Base-by-base conservation (phyloP, 2,329 filamentous ascomycete species). In the Botrytis tulipae region DNA sequence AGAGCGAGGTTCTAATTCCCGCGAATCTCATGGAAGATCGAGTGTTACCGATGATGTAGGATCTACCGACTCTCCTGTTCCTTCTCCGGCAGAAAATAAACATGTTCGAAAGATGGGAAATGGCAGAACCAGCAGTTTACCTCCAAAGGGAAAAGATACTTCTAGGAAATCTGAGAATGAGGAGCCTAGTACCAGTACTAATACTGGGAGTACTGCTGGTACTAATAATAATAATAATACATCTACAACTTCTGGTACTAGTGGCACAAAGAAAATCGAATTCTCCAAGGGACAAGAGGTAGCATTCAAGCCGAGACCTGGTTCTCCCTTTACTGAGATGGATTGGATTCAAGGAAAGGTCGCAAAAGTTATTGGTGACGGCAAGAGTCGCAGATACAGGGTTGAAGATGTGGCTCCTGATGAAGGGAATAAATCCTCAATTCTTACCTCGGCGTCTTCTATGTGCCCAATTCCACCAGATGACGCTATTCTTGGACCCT, bases 401-500 rank as follows among this genome's bases (percentile, higher is more conserved):
- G 92, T 95, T 37, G 89, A 94, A 78, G 93, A 95, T 79, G 91
- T 92, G 44, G 92, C 94, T 80, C 91, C 92, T 1, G 93, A 94
- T 78, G 89, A 88, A 80, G 90, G 90, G 77, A 88, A 91, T 75
- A 87, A 88, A 76, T 57, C 88, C 89, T 78, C 84, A 85, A 3
- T 93, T 81, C 89, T 89, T 73, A 92, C 91, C 4, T 91, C 88
- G 61, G 92, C 92, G 1, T 90, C 88, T 79, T 92, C 88, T 79
- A 91, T 96, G 86, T 94, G 95, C 63, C 88, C 91, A 3, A 94
- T 96, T 73, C 91, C 93, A 3, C 86, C 88, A 80, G 84, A 80
- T 76, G 89, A 82, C 3, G 84, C 91, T 25, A 83, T 86, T 6
- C 86, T 92, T 59, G 87, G 92, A 73, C 88, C 92, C 51, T 89